Percentiles rank a stretch among this genome's conserved stretches.
These are phyloP conservation scores for Gossypium stocksii DNA, from an alignment of 345 rosid species.

Conservation along the genomic window DNA sequence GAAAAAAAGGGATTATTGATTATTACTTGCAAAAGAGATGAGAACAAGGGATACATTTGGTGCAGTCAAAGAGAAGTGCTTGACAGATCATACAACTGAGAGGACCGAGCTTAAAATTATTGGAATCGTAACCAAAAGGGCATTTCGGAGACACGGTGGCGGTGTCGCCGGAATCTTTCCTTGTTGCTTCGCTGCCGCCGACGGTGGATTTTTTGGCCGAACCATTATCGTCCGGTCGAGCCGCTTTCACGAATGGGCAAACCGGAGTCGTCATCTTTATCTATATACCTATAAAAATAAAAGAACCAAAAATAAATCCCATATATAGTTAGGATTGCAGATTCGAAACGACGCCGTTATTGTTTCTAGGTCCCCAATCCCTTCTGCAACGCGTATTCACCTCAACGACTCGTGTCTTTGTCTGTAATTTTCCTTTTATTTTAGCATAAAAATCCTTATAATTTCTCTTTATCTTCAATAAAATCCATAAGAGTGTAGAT, in stretches of 20 bases:
- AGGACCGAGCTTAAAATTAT: constrained; percentile 91
- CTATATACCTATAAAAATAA: neutral
- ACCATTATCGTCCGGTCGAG: constrained; percentile 56
- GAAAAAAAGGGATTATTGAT: no score
- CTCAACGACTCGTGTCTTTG: neutral
- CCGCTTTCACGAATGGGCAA: constrained; percentile 73
- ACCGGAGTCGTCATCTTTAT: constrained; percentile 54
- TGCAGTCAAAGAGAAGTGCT: constrained; percentile 68
- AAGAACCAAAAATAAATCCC: neutral
- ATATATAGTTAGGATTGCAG: neutral
- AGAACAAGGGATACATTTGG: constrained; percentile 87
- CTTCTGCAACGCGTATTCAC: neutral
- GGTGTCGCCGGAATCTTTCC: constrained; percentile 37
- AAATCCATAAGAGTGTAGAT: neutral
- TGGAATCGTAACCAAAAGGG: constrained; percentile 91
- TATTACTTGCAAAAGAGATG: constrained; percentile 87
- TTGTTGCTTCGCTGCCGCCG: constrained; percentile 26
- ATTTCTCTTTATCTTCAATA: neutral
- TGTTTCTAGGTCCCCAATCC: neutral
- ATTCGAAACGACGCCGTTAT: neutral
- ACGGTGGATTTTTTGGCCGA: constrained; percentile 23
- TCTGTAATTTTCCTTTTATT: neutral
- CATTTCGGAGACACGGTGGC: constrained; percentile 65
- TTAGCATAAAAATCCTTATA: neutral
- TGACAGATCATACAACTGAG: constrained; percentile 90